Evolutionary conservation across 345 rosid genomes (phyloP), one percentile per base, ranked within the genome.

Genomic region (Gossypium ekmanianum): DNA sequence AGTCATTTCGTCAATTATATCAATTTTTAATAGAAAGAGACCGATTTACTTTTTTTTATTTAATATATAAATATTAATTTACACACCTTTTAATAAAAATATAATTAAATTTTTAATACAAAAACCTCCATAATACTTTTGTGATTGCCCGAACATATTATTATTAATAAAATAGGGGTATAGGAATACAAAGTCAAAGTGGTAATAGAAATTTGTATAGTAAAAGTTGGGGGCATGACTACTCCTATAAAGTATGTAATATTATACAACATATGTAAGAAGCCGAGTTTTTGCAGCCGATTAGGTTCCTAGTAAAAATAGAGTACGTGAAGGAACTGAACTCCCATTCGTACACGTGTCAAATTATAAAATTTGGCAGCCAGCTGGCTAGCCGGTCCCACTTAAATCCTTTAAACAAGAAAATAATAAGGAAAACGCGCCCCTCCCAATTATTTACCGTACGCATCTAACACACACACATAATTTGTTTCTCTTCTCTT

Each of bases 281-380:
- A 34, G 52, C 50, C 81, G 84, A 77, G 43, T 43, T 17, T 64
- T 63, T 62, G 73, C 41, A 39, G 22, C 24, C 48, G 14, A 39
- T 39, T 74, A 10, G 24, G 72, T 45, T 62, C 20, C 63, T 61
- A 59, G 22, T 39, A 57, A 83, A 76, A 71, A 75, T 74, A 73
- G 71, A 82, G 62, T 54, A 79, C 86, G 88, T 76, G 88, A 82
- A 87, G 89, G 86, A 86, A 88, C 79, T 59, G 72, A 88, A 89
- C 79, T 80, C 85, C 81, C 77, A 77, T 76, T 69, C 9, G 80
- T 5, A 83, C 94, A 88, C 90, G 92, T 89, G 97, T 85, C 85
- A 70, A 59, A 44, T 45, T 70, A 50, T 48, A 11, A 56, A 74
- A 81, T 58, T 75, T 77, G 84, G 77, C 55, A 78, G 80, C 87